A percentile compares a stretch with the other conserved stretches of the same genome.
phyloP scores from a whole-genome alignment of 768 basidiomycete species.

The Russula vinacea region DNA sequence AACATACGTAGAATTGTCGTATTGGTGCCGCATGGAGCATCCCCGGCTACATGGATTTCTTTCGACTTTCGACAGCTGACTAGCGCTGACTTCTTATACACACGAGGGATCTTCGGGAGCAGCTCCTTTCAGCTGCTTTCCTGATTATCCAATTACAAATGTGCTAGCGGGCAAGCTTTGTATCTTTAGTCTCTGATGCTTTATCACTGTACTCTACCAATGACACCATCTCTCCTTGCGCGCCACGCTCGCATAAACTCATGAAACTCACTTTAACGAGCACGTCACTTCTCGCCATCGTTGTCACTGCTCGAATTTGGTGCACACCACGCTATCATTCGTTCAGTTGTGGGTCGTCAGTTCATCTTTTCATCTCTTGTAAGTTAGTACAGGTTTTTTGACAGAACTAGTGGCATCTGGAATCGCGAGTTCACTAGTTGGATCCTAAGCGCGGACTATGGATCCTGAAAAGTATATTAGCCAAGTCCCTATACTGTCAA shows the following conservation, averaged over 20 bases:
- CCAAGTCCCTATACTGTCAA: background rate
- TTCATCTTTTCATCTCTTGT: too few species aligned
- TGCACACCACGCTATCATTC: background rate
- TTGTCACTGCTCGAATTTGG: background rate
- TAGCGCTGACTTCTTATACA: too few species aligned
- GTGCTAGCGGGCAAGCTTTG: background rate
- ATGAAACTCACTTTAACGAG: background rate
- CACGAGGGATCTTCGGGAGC: background rate
- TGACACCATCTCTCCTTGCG: background rate
- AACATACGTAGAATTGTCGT: background rate
- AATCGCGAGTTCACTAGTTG: background rate
- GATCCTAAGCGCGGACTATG: background rate
- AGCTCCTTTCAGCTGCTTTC: background rate
- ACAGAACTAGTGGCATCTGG: background rate
- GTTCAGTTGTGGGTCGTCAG: background rate
- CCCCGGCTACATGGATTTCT: background rate
- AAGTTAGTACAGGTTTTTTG: background rate
- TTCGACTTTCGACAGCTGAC: background rate
- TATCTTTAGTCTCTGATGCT: background rate
- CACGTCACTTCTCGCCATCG: background rate
- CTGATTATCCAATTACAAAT: background rate
- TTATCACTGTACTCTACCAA: constrained; percentile 6
- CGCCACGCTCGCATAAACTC: background rate
- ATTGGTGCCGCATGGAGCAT: background rate
- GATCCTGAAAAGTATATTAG: background rate